Base-by-base conservation (phyloP, 768 basidiomycete genomes). In the Gelatoporia subvermispora region DNA sequence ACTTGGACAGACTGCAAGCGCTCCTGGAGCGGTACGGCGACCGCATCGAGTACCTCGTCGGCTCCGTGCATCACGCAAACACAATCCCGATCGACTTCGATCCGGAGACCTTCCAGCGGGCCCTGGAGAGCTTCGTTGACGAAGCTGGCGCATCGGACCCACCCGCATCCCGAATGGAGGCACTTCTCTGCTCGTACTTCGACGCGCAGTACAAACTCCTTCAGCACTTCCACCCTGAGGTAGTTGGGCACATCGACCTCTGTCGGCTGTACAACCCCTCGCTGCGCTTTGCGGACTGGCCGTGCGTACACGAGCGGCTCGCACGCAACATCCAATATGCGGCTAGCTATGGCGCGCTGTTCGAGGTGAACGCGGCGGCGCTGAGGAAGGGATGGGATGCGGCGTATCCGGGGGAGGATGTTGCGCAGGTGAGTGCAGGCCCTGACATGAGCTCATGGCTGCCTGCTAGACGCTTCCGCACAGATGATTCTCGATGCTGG, bases 31-130 rank as follows among this genome's bases (percentile, higher is more conserved):
- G 62, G 21, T 66, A 82, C 49, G 65, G 65, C 8, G 66, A 68
- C 31, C 69, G 72, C 42, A 78, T 98, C 51, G 85, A 97, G 60
- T 97, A 92, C 66, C 61, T 97, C 60, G 90, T 98, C 45, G 95
- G 96, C 21, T 90, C 88, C 28, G 73, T 99, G 7, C 96, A 99
- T 64, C 95, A 97, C 59, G 92, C 93, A 65, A 78, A 84, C 62
- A 75, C 70, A 18, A 77, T 88, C 35, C 92, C 94, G 8, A 95
- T 99, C 67, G 96, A 99, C 68, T 93, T 98, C 57, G 92, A 96
- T 69, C 57, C 72, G 35, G 56, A 68, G 21, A 92, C 85, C 8
- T 95, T 81, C 72, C 69, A 79, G 47, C 70, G 65, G 41, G 81
- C 85, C 7, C 61, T 95, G 48, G 65, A 63, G 43, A 71, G 70